Evolutionary conservation across 2,329 filamentous ascomycete genomes (phyloP), one percentile per base, ranked within the genome.

Genomic region (Furcasterigmium furcatum): DNA sequence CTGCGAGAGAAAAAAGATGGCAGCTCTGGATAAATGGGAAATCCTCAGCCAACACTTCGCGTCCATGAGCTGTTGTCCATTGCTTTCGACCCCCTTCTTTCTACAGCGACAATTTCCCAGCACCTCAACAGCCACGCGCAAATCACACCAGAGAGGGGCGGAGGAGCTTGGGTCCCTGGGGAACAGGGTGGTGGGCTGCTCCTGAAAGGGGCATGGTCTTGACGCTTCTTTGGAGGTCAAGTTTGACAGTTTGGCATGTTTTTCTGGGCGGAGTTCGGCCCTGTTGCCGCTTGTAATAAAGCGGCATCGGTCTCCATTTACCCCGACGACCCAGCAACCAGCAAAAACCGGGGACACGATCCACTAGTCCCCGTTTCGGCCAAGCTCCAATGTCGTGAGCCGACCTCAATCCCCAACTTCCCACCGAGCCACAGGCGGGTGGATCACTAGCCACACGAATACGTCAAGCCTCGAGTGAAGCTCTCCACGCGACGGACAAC

Each of bases 101-200:
- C 22, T 20, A 18, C 20, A 22, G 19, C 20, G 38, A 39, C 38
- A 39, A 22, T 39, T 36, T 36, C 34, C 34, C 34, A 36, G 16
- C n/a, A 18, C 18, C 34, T 36, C 34, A 18, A 18, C 24, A 7
- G 24, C 24, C 24, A 27, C 24, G 24, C 24, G 46, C 42, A 50
- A 48, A 46, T 44, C 47, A 47, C 45, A 27, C 24, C 24, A 27
- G 7, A 16, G 9, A 20, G 5, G 16, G 32, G 39, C 38, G 41
- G 43, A 48, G 48, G 46, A 50, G 48, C 48, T 50, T 48, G 47
- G 48, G 43, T 39, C 48, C 40, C 40, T 16, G 16, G 36, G 46
- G 42, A 39, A 9, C 9, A n/a, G 16, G 13, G 30, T 14, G 30
- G 30, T 36, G 34, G 34, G 34, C 19, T 36, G 34, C 34, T 36